Base-by-base conservation (phyloP, 2,329 filamentous ascomycete genomes). In the Fusarium tricinctum region DNA sequence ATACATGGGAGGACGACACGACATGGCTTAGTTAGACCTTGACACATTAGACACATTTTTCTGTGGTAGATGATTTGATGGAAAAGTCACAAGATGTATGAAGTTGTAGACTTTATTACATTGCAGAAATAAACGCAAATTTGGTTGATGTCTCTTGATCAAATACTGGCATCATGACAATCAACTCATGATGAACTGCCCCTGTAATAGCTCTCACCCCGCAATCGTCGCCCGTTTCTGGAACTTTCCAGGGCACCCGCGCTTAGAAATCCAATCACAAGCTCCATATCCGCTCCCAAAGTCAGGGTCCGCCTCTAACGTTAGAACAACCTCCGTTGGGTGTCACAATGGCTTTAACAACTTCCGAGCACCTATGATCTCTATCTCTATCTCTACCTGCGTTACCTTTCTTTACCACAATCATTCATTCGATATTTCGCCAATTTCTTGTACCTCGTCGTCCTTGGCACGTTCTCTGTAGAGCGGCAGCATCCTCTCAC, bases 191-290 rank as follows among this genome's bases (percentile, higher is more conserved):
- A 66, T 61, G 42, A 19, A 39, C 15, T 32, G 14, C 12, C 30
- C 23, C 30, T 10, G 32, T 45, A 46, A 26, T 23, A n/a, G 28
- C 32, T 54, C 19, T 44, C 66, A 62, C 66, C 67, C 55, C 59
- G 52, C 53, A 67, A 55, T 63, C 58, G 26, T 59, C 28, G 46
- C 19, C 38, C 8, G 59, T 58, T 74, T 74, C 72, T 74, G 70
- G 72, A 74, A 74, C 62, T 58, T 74, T 74, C 72, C 52, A 72
- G 61, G 55, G 43, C 50, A 49, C 44, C 46, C 66, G 72, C 72
- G 72, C 72, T 74, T 74, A 74, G 72, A 74, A 74, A 74, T 74
- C 72, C 72, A 74, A 73, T 71, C 69, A 71, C 44, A 33, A 20
- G 33, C 60, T 40, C 52, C 49, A 46, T 39, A 23, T 40, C 26